Percentiles rank a stretch among this genome's conserved stretches.
These are phyloP conservation scores for Cutaneotrichosporon dermatis DNA, from an alignment of 1,284 basidiomycete genomes.

Conservation along the genomic window DNA sequence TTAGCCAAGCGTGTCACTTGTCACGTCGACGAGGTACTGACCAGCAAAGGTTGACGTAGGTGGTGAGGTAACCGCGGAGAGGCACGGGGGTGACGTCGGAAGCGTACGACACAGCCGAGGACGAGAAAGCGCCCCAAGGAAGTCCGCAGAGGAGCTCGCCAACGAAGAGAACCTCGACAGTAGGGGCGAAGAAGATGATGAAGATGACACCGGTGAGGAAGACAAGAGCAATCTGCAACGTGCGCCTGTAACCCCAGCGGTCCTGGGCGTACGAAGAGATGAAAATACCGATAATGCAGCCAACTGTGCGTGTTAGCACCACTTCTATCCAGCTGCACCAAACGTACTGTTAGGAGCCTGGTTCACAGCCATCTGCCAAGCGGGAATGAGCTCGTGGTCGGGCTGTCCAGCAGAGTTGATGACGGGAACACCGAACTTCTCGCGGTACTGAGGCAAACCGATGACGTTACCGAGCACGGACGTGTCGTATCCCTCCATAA, in stretches of 20 bases:
- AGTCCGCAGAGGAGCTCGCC: constrained; percentile 29
- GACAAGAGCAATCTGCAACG: constrained; percentile 31
- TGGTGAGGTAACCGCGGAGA: constrained; percentile 30
- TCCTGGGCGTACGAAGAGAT: constrained; percentile 21
- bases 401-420: neutral
- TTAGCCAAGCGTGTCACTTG: too few relatives aligned
- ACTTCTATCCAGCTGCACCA: too few relatives aligned
- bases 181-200: constrained; percentile 45
- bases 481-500: constrained; percentile 15
- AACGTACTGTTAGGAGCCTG: constrained; percentile 14
- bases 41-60: constrained; percentile 52
- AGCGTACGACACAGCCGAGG: constrained; percentile 46
- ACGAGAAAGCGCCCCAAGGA: constrained; percentile 50
- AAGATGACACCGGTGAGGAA: constrained; percentile 31
- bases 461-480: constrained; percentile 11
- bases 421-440: constrained; percentile 13
- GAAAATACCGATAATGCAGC: constrained; percentile 27
- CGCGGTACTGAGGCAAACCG: constrained; percentile 14
- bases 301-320: constrained; percentile 3
- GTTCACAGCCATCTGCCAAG: constrained; percentile 28
- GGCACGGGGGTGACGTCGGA: constrained; percentile 50
- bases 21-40: too few relatives aligned
- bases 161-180: constrained; percentile 18
- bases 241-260: constrained; percentile 26
- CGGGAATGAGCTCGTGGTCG: constrained; percentile 24